phyloP scores from a whole-genome alignment of 2,329 filamentous ascomycete genomes.

The Hypoxylon sp. region DNA sequence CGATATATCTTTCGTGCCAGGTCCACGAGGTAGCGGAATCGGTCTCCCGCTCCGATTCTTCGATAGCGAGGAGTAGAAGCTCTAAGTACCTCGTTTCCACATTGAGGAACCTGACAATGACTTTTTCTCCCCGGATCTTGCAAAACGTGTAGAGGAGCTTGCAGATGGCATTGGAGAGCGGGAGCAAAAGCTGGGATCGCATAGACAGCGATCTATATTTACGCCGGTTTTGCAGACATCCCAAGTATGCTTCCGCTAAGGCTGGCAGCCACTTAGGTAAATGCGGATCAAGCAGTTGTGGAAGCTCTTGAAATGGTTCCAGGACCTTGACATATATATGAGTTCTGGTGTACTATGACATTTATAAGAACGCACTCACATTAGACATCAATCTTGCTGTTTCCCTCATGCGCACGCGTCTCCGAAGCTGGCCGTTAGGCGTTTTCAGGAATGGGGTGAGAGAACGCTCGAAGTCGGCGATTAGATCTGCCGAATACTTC shows the following conservation, averaged over 20 bases:
- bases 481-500: constrained; percentile 70
- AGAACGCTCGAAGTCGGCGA: constrained; percentile 70
- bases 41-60: constrained; percentile 65
- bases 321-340: constrained; percentile 65
- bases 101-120: constrained; percentile 90
- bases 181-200: constrained; percentile 62
- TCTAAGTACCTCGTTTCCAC: constrained; percentile 91
- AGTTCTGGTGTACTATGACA: constrained; percentile 32
- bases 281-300: constrained; percentile 90
- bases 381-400: constrained; percentile 63
- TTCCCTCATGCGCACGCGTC: constrained; percentile 66
- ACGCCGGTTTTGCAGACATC: constrained; percentile 68
- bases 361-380: constrained; percentile 55
- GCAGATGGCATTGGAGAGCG: constrained; percentile 79
- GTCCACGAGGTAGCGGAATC: constrained; percentile 62
- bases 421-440: constrained; percentile 64
- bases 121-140: constrained; percentile 94
- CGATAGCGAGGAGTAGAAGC: constrained; percentile 80
- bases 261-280: constrained; percentile 81
- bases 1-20: constrained; percentile 92
- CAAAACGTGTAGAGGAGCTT: constrained; percentile 89
- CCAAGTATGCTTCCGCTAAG: constrained; percentile 82
- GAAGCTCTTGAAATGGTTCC: constrained; percentile 94
- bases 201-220: constrained; percentile 58
- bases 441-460: constrained; percentile 68